Evolutionary conservation across 768 basidiomycete genomes (phyloP).

Genomic region (Pleurotus ostreatus): DNA sequence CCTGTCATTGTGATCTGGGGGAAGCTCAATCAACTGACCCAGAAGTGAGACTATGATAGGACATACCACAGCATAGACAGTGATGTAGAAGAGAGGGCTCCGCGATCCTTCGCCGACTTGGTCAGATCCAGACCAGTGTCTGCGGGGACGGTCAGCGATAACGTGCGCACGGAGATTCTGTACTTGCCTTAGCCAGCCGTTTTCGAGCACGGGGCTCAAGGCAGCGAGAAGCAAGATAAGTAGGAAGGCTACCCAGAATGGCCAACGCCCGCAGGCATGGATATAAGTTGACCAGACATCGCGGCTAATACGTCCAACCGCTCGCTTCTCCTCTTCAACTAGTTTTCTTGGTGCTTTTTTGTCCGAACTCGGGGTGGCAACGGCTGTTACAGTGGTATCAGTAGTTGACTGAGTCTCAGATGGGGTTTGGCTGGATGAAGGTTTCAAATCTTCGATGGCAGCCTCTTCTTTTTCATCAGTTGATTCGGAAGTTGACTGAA

Average conservation of each 20-base stretch:
- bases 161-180: neutral
- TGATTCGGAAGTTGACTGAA: conserved; percentile 45
- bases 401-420: conserved; percentile 30
- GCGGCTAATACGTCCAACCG: conserved; percentile 62
- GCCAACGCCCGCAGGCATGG: conserved; percentile 41
- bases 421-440: conserved; percentile 7
- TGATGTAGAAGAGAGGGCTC: conserved; percentile 58
- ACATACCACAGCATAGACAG: conserved; percentile 67
- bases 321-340: conserved; percentile 80
- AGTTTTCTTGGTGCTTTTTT: conserved; percentile 75
- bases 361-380: conserved; percentile 25
- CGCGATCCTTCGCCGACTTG: conserved; percentile 33
- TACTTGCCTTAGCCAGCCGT: conserved; percentile 60
- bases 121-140: conserved; percentile 54
- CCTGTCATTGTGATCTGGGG: conserved; percentile 35
- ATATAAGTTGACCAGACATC: conserved; percentile 66
- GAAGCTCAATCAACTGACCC: conserved; percentile 4
- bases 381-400: conserved; percentile 13
- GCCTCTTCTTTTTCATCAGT: conserved; percentile 39
- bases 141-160: conserved; percentile 16
- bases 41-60: conserved; percentile 17
- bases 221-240: conserved; percentile 52
- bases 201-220: conserved; percentile 64
- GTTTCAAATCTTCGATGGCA: conserved; percentile 27
- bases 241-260: conserved; percentile 57